A percentile compares a stretch with the other conserved stretches of the same genome.
phyloP scores from a whole-genome alignment of 2,329 filamentous ascomycete genomes.

The Aulographum hederae region DNA sequence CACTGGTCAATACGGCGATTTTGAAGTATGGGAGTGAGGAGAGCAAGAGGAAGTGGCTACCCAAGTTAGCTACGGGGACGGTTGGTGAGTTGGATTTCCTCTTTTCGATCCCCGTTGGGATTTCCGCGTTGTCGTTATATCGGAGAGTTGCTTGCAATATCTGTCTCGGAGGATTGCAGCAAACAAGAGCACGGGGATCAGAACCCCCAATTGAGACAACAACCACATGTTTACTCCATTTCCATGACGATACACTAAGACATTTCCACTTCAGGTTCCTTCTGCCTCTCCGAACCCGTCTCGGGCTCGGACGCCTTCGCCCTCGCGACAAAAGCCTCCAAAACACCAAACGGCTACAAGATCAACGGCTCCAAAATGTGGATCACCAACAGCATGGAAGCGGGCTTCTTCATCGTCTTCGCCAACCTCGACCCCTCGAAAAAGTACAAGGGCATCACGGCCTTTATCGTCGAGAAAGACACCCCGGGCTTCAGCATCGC shows the following conservation, averaged over 20 bases:
- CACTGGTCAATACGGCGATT: constrained; percentile 84
- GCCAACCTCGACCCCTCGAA: constrained; percentile 84
- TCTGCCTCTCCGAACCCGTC: constrained; percentile 81
- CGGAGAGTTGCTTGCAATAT: no score
- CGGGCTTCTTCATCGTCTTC: constrained; percentile 92
- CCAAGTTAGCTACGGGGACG: constrained; percentile 74
- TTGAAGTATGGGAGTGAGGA: constrained; percentile 65
- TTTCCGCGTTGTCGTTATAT: no score
- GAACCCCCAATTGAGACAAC: no score
- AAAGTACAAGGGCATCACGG: constrained; percentile 93
- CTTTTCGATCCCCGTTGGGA: no score
- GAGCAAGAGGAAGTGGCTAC: constrained; percentile 72
- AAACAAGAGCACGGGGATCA: no score
- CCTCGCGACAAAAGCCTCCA: constrained; percentile 72
- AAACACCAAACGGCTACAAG: constrained; percentile 67
- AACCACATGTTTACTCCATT: no score
- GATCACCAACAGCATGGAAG: constrained; percentile 96
- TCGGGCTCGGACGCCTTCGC: constrained; percentile 95
- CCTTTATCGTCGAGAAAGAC: constrained; percentile 85
- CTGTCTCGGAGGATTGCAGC: no score
- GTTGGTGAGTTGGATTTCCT: constrained; percentile 41
- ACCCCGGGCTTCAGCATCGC: constrained; percentile 82
- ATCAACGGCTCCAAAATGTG: constrained; percentile 96
- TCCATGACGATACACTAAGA: no score
- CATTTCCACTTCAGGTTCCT: no score